Conservation (phyloP, 2,329 filamentous ascomycete genomes). For the Lachnellula arida region DNA sequence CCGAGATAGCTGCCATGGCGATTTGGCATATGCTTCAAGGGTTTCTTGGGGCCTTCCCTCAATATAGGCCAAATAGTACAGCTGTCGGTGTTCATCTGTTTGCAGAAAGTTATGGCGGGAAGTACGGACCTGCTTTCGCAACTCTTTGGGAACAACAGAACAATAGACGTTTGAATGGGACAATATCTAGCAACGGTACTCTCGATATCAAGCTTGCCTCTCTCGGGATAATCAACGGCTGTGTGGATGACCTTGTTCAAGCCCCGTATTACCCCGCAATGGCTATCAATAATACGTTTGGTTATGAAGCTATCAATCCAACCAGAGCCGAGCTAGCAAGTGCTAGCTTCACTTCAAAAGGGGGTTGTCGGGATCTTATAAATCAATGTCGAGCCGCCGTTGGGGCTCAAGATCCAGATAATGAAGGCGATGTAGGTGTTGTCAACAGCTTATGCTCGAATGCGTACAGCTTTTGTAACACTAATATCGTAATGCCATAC, state of each 20-base stretch:
- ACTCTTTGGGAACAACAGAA: constrained; percentile 59
- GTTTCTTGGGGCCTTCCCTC: constrained; percentile 54
- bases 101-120: constrained; percentile 65
- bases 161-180: constrained; percentile 45
- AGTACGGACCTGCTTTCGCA: constrained; percentile 64
- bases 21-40: constrained; percentile 57
- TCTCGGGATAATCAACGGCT: constrained; percentile 67
- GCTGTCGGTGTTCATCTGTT: constrained; percentile 58
- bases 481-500: constrained; percentile 33
- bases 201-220: constrained; percentile 57
- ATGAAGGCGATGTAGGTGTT: constrained; percentile 35
- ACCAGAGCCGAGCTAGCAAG: constrained; percentile 44
- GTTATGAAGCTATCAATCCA: constrained; percentile 51
- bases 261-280: constrained; percentile 52
- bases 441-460: constrained; percentile 34
- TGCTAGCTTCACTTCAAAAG: constrained; percentile 40
- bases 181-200: constrained; percentile 44
- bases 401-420: constrained; percentile 36
- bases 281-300: constrained; percentile 62
- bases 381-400: constrained; percentile 45
- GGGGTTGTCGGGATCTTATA: constrained; percentile 52
- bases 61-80: constrained; percentile 50
- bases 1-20: constrained; percentile 47
- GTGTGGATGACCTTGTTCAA: constrained; percentile 62
- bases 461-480: constrained; percentile 32